Conservation (phyloP, 805 yeast genomes). For the Kluyveromyces aestuarii region DNA sequence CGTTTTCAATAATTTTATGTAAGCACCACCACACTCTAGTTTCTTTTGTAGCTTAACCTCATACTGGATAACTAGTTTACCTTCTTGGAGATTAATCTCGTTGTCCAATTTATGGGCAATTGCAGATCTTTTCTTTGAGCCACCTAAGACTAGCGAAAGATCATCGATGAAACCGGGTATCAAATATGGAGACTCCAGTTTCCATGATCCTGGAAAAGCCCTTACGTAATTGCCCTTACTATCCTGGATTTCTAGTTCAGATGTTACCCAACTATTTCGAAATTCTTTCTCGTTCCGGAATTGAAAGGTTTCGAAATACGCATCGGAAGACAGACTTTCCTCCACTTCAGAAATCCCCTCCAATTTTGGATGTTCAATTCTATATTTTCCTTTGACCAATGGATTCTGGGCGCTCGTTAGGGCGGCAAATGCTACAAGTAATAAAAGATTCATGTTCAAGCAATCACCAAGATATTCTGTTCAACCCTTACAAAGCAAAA, state of each 20-base stretch:
- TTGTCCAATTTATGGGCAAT: slow-evolving; percentile 54
- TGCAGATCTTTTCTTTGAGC: slow-evolving; percentile 75
- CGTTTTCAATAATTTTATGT: slow-evolving; percentile 59
- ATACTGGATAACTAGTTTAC: slow-evolving; percentile 75
- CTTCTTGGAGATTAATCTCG: slow-evolving; percentile 46
- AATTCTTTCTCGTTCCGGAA: slow-evolving; percentile 31
- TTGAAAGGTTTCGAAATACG: slow-evolving; percentile 62
- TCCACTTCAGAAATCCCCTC: slow-evolving; percentile 28
- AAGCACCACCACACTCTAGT: slow-evolving; percentile 82
- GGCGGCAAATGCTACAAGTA: not conserved
- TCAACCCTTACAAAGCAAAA: no score
- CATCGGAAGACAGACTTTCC: slow-evolving; percentile 29
- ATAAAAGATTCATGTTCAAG: not conserved
- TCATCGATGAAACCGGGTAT: slow-evolving; percentile 58
- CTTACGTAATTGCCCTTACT: slow-evolving; percentile 26
- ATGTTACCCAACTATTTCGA: slow-evolving; percentile 47
- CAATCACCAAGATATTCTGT: not conserved
- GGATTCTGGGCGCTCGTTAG: not conserved
- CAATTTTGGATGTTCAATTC: slow-evolving; percentile 27
- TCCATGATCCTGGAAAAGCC: slow-evolving; percentile 54
- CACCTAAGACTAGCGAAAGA: slow-evolving; percentile 65
- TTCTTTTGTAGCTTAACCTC: slow-evolving; percentile 81
- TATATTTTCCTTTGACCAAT: not conserved
- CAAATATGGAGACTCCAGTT: slow-evolving; percentile 46
- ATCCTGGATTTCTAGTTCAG: slow-evolving; percentile 34